Evolutionary conservation across 257 asterid species (phyloP).

Genomic region (Jaltomata sinuosa): DNA sequence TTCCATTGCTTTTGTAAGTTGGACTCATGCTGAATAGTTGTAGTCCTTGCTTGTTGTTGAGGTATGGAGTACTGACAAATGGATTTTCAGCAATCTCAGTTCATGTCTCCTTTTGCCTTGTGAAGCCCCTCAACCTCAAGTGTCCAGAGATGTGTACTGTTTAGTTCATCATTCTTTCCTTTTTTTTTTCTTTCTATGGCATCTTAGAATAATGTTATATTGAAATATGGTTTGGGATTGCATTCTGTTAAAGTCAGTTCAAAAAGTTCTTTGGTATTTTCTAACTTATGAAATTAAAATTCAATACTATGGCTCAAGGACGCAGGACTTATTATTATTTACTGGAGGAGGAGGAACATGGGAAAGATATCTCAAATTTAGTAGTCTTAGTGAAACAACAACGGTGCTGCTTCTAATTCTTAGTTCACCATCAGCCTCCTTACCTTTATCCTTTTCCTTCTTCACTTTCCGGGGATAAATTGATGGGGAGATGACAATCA

Average conservation of each 20-base stretch:
- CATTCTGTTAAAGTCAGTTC: neutral
- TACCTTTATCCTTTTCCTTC: neutral
- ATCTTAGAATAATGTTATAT: neutral
- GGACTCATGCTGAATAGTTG: neutral
- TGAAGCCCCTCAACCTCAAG: neutral
- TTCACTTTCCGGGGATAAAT: neutral
- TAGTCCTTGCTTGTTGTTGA: neutral
- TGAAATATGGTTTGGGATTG: neutral
- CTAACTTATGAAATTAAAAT: neutral
- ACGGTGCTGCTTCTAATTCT: neutral
- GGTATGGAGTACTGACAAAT: neutral
- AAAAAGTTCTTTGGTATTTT: neutral
- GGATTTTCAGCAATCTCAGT: neutral
- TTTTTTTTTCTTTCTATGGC: neutral
- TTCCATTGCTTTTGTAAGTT: neutral
- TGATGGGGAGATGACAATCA: neutral
- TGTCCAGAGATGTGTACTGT: neutral
- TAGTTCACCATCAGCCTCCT: neutral
- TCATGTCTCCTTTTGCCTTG: neutral
- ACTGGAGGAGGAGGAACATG: neutral
- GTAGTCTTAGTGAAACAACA: neutral
- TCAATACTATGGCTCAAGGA: neutral
- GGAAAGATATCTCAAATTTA: neutral
- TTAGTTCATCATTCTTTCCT: neutral
- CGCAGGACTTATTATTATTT: neutral